These are phyloP conservation scores for Alternaria burnsii DNA, from an alignment of 2,329 filamentous ascomycete species.

Conservation along the genomic window DNA sequence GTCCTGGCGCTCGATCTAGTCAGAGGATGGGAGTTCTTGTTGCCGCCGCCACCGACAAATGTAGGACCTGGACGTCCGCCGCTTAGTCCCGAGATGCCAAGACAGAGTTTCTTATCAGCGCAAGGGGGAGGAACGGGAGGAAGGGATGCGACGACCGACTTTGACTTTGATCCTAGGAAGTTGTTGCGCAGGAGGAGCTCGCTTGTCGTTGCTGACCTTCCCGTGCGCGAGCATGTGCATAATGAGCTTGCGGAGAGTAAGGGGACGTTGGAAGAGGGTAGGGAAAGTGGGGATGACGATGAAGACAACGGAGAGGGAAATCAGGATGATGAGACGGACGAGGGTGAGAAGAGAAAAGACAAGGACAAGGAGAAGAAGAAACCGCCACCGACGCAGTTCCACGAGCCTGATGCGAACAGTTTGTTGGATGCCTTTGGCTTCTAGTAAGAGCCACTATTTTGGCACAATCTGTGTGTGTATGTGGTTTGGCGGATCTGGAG, in stretches of 20 bases:
- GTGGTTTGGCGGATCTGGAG: no score
- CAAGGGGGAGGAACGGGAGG: no score
- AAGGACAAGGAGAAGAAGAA: conserved; percentile 56
- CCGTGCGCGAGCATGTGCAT: conserved; percentile 46
- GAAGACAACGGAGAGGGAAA: conserved; percentile 10
- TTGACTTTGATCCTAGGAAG: conserved; percentile 68
- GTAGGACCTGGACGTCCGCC: conserved; percentile 23
- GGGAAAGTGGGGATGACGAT: conserved; percentile 53
- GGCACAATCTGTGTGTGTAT: neutral
- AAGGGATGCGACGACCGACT: conserved; percentile 32
- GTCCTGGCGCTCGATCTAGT: conserved; percentile 86
- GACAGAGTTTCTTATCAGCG: conserved; percentile 13
- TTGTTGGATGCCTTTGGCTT: conserved; percentile 94
- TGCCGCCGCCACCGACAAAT: conserved; percentile 46
- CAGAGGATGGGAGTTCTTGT: conserved; percentile 81
- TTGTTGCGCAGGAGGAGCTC: conserved; percentile 76
- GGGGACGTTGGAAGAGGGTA: conserved; percentile 34
- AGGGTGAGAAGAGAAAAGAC: conserved; percentile 37
- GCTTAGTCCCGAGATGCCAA: conserved; percentile 39
- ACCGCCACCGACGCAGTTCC: conserved; percentile 77
- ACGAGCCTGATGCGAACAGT: conserved; percentile 90
- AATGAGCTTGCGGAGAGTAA: conserved; percentile 27
- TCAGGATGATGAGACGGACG: no score
- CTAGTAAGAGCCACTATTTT: conserved; percentile 54
- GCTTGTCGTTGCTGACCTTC: conserved; percentile 79